phyloP scores from a whole-genome alignment of 352 stramenopile species.

The Aphanomyces invadans region DNA sequence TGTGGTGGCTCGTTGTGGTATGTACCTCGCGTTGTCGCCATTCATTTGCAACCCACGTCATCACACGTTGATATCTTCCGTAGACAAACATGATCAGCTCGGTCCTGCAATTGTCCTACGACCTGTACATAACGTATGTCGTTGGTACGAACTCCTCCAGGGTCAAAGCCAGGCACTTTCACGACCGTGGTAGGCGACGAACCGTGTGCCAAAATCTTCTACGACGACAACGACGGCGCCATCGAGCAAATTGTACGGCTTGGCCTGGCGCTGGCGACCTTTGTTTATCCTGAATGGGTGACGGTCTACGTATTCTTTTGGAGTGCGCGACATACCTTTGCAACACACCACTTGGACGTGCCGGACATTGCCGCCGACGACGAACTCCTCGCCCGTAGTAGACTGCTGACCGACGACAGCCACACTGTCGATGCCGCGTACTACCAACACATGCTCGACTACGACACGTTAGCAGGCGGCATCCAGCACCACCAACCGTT shows the following conservation, averaged over 20 bases:
- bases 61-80: background rate
- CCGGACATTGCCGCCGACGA: conserved; percentile 32
- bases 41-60: conserved; percentile 2
- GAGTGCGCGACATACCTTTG: conserved; percentile 55
- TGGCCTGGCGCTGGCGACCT: conserved; percentile 41
- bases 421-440: background rate
- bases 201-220: conserved; percentile 64
- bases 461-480: background rate
- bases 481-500: background rate
- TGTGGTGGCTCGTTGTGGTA: conserved; percentile 61
- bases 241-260: conserved; percentile 52
- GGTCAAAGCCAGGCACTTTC: too few relatives aligned
- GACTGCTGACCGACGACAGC: background rate
- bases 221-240: conserved; percentile 45
- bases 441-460: background rate
- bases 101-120: conserved; percentile 45
- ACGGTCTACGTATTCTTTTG: conserved; percentile 68
- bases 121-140: conserved; percentile 54
- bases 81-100: conserved; percentile 63
- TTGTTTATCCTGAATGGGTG: conserved; percentile 56
- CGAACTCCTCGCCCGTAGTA: background rate
- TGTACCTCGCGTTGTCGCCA: conserved; percentile 4
- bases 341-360: conserved; percentile 41
- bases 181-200: conserved; percentile 31
- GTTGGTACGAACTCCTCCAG: conserved; percentile 34